These are phyloP conservation scores for Penicillium macrosclerotiorum DNA, from an alignment of 495 filamentous ascomycete species.

Conservation along the genomic window DNA sequence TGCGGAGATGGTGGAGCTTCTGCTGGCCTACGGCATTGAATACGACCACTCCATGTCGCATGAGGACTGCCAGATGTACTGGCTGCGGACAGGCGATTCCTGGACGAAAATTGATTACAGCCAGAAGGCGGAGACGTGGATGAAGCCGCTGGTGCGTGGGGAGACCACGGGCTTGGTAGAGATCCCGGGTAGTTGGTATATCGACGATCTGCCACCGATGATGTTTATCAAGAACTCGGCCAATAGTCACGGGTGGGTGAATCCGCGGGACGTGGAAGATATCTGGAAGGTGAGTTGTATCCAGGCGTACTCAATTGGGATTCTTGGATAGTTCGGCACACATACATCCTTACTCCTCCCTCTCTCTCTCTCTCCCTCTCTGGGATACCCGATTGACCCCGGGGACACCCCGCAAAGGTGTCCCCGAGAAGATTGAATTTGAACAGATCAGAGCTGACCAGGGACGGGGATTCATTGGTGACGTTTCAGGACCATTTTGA, in stretches of 20 bases:
- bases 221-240: conserved; percentile 63
- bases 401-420: too few relatives aligned
- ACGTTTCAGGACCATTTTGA: conserved; percentile 58
- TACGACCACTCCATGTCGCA: conserved; percentile 66
- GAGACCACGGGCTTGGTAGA: conserved; percentile 58
- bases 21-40: conserved; percentile 67
- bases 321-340: too few relatives aligned
- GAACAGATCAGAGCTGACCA: too few relatives aligned
- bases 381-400: too few relatives aligned
- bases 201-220: conserved; percentile 62
- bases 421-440: too few relatives aligned
- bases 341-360: neutral
- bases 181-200: conserved; percentile 67
- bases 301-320: too few relatives aligned
- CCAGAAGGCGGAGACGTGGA: conserved; percentile 62
- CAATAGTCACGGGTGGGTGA: conserved; percentile 61
- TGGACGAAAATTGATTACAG: conserved; percentile 63
- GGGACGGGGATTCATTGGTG: too few relatives aligned
- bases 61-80: conserved; percentile 67
- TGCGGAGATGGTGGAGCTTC: conserved; percentile 62
- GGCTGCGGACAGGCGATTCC: conserved; percentile 56
- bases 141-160: conserved; percentile 58
- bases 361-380: neutral
- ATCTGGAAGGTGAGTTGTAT: conserved; percentile 55
- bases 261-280: conserved; percentile 56